These are phyloP conservation scores for Aspergillus avenaceus DNA, from an alignment of 495 filamentous ascomycete species.

Conservation along the genomic window DNA sequence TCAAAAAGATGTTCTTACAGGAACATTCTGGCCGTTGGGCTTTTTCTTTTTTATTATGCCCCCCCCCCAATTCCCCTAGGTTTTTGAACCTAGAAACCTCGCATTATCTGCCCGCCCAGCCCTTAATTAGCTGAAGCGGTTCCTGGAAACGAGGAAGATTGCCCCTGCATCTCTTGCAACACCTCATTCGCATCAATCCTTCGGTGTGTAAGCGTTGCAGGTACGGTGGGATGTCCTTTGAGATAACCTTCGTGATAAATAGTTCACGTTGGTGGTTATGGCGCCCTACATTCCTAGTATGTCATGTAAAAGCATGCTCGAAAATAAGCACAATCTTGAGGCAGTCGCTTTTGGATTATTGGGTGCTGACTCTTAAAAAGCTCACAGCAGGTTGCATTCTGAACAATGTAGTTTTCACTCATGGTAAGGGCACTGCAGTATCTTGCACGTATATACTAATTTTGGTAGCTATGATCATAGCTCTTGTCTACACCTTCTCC, in stretches of 20 bases:
- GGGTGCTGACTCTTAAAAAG: conserved; percentile 45
- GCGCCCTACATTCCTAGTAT: conserved; percentile 76
- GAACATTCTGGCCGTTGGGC: too few species aligned
- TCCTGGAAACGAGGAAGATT: conserved; percentile 98
- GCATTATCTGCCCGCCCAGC: conserved; percentile 94
- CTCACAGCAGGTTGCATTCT: conserved; percentile 47
- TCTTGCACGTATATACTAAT: conserved; percentile 21
- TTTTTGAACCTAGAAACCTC: conserved; percentile 51
- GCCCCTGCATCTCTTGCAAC: conserved; percentile 71
- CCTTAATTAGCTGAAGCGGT: conserved; percentile 79
- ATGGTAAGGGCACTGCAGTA: conserved; percentile 32
- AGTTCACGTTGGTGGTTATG: conserved; percentile 70
- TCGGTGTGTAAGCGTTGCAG: conserved; percentile 68
- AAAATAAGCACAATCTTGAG: conserved; percentile 13
- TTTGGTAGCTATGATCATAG: conserved; percentile 65
- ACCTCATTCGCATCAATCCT: conserved; percentile 65
- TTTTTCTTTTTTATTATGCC: conserved; percentile 9
- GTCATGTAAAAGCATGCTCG: conserved; percentile 19
- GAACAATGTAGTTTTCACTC: conserved; percentile 50
- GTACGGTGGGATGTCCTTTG: conserved; percentile 87
- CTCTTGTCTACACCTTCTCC: conserved; percentile 72
- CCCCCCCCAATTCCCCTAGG: conserved; percentile 12
- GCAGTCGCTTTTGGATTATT: conserved; percentile 15
- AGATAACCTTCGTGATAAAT: conserved; percentile 69
- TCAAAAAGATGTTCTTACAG: too few species aligned